Conservation (phyloP, 805 yeast species). For the Lachancea nothofagi region DNA sequence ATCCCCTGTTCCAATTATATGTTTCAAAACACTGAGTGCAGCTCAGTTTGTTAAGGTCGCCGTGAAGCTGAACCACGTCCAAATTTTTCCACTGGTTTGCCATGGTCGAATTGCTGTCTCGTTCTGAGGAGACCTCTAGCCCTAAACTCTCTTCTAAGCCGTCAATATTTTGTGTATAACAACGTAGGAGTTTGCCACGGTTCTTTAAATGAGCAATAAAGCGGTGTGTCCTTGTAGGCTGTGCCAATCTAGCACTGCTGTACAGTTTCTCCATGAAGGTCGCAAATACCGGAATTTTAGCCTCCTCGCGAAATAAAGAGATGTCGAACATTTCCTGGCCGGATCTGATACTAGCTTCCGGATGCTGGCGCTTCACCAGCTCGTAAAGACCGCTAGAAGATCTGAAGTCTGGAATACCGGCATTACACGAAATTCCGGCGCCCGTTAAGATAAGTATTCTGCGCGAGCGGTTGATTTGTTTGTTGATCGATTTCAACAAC, state of each 20-base stretch:
- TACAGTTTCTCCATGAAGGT: slow-evolving; percentile 83
- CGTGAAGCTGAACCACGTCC: slow-evolving; percentile 87
- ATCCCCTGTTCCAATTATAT: slow-evolving; percentile 57
- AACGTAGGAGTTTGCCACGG: slow-evolving; percentile 63
- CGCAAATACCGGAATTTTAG: slow-evolving; percentile 69
- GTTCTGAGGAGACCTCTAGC: slow-evolving; percentile 48
- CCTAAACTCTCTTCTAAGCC: slow-evolving; percentile 70
- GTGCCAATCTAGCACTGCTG: slow-evolving; percentile 54
- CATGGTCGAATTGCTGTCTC: slow-evolving; percentile 30
- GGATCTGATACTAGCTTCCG: slow-evolving; percentile 50
- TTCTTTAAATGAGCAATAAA: slow-evolving; percentile 58
- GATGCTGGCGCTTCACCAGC: slow-evolving; percentile 56
- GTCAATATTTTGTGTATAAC: slow-evolving; percentile 95
- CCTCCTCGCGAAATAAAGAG: slow-evolving; percentile 64
- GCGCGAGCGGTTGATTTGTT: slow-evolving; percentile 29
- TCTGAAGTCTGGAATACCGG: slow-evolving; percentile 95
- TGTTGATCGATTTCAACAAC: slow-evolving; percentile 24
- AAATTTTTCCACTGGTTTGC: slow-evolving; percentile 49
- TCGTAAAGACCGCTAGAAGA: slow-evolving; percentile 79
- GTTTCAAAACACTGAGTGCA: slow-evolving; percentile 66
- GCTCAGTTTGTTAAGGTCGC: slow-evolving; percentile 68
- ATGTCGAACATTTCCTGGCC: slow-evolving; percentile 92
- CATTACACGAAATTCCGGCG: slow-evolving; percentile 94
- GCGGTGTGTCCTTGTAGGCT: slow-evolving; percentile 78
- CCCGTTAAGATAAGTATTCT: slow-evolving; percentile 76